A percentile compares a stretch with the other conserved stretches of the same genome.
These are phyloP conservation scores for Paracoccidioides lutzii DNA, from an alignment of 2,329 filamentous ascomycete species.

Conservation along the genomic window DNA sequence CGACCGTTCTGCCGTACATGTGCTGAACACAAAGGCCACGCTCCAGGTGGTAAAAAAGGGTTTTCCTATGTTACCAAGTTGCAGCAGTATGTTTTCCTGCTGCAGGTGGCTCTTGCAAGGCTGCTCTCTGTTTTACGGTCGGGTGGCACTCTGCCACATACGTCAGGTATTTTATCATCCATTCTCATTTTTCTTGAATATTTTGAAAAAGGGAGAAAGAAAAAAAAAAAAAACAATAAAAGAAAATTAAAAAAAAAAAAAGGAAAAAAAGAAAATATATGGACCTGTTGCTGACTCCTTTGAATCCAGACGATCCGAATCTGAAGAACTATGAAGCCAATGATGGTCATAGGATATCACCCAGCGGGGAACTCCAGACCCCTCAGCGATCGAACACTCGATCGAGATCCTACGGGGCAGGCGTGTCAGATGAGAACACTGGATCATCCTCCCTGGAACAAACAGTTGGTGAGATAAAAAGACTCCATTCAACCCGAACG, in stretches of 20 bases:
- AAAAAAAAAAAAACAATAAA: neutral
- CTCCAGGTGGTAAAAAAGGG: conserved; percentile 43
- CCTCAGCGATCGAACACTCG: conserved; percentile 52
- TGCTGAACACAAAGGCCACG: conserved; percentile 36
- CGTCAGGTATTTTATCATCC: conserved; percentile 40
- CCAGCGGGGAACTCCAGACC: conserved; percentile 37
- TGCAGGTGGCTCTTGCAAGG: conserved; percentile 81
- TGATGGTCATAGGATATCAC: conserved; percentile 46
- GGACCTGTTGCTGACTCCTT: conserved; percentile 9
- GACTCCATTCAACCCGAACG: conserved; percentile 80
- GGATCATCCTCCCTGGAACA: conserved; percentile 78
- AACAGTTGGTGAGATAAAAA: conserved; percentile 86
- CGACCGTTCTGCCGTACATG: conserved; percentile 61
- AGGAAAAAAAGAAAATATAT: conserved; percentile 3
- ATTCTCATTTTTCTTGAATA: neutral
- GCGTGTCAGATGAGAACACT: conserved; percentile 45
- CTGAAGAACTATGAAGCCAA: conserved; percentile 53
- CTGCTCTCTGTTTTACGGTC: conserved; percentile 75
- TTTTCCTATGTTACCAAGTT: conserved; percentile 72
- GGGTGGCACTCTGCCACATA: conserved; percentile 66
- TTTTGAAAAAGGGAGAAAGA: too few relatives aligned
- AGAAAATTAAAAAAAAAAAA: too few relatives aligned
- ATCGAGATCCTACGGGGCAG: conserved; percentile 60
- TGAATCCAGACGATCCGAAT: conserved; percentile 51
- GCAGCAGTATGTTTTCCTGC: conserved; percentile 85